Evolutionary conservation across 2,329 filamentous ascomycete species (phyloP), one percentile per base, ranked within the genome.

Genomic region (Orbilia quercus): DNA sequence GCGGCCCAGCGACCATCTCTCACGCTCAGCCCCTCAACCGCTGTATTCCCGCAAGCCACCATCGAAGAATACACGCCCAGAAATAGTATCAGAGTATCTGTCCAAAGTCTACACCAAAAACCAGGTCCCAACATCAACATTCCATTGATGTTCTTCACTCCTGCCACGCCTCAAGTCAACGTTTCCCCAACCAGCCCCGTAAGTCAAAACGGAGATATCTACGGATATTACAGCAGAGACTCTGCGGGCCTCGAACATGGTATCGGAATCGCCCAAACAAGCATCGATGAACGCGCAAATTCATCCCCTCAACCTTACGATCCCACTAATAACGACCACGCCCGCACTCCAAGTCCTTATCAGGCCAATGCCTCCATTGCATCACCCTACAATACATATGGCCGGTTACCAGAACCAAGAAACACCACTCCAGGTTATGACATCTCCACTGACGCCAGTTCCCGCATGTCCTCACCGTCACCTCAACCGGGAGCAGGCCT

Each of bases 91-190:
- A 53, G 69, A 54, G 50, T 73, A 50, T 73, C 69, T 22, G 60
- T 62, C 28, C 69, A 73, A 40, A 73, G 69, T 51, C 7, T 72
- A 20, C 36, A 59, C n/a, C 69, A 62, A 31, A 65, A 73, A 48
- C 50, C 40, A 28, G 69, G 60, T 16, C 64, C 70, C 36, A 57
- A 58, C 25, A 69, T 62, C 38, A 74, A 74, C 18, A 74, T 74
- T 16, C 70, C 70, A 4, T 55, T 74, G 42, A 74, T 74, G 70
- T 74, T 74, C 42, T 74, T 74, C 63, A 74, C 70, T n/a, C 70
- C 70, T 44, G 70, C 70, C 14, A 74, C 70, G 11, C 70, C 70
- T 34, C 70, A 74, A 63, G 60, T 74, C 38, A 74, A 74, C 50
- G 18, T 51, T 47, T 74, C 70, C 6, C 70, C 70, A 14, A 67